phyloP scores from a whole-genome alignment of 2,329 filamentous ascomycete genomes.

The Aspergillus novofumigatus region DNA sequence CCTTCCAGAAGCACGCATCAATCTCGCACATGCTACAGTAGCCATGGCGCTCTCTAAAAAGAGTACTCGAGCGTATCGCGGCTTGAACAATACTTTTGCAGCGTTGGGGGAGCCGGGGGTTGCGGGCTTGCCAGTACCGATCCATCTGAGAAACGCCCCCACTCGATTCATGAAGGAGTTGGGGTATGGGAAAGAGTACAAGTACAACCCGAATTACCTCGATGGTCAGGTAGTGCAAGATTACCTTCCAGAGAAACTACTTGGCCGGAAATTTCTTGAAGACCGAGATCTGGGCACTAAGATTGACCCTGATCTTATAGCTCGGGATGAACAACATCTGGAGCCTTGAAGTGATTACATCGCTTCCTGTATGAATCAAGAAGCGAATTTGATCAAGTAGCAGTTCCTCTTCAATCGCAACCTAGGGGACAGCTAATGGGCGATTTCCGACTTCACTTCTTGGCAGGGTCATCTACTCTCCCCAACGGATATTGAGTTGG shows the following conservation, averaged over 20 bases:
- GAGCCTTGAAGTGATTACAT: not conserved
- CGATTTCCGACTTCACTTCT: not conserved
- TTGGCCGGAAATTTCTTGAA: conserved; percentile 71
- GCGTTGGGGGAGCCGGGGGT: conserved; percentile 79
- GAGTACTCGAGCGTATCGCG: conserved; percentile 81
- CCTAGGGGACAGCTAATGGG: not conserved
- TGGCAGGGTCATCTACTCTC: not conserved
- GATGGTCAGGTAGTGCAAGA: conserved; percentile 80
- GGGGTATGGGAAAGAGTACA: conserved; percentile 87
- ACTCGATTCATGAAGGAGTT: conserved; percentile 90
- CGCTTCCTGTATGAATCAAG: not conserved
- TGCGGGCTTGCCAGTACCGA: conserved; percentile 73
- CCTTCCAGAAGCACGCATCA: conserved; percentile 90
- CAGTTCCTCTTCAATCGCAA: not conserved
- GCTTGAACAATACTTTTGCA: conserved; percentile 71
- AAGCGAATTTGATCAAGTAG: not conserved
- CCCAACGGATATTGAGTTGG: not conserved
- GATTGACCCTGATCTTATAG: conserved; percentile 65
- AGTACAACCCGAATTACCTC: conserved; percentile 89
- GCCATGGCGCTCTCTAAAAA: conserved; percentile 79
- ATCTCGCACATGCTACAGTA: conserved; percentile 80
- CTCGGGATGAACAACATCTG: conserved; percentile 6
- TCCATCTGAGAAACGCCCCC: conserved; percentile 87
- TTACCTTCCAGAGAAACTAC: conserved; percentile 77
- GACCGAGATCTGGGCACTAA: conserved; percentile 73